Conservation (phyloP, 306 rosid species). For the Gynostemma pentaphyllum region DNA sequence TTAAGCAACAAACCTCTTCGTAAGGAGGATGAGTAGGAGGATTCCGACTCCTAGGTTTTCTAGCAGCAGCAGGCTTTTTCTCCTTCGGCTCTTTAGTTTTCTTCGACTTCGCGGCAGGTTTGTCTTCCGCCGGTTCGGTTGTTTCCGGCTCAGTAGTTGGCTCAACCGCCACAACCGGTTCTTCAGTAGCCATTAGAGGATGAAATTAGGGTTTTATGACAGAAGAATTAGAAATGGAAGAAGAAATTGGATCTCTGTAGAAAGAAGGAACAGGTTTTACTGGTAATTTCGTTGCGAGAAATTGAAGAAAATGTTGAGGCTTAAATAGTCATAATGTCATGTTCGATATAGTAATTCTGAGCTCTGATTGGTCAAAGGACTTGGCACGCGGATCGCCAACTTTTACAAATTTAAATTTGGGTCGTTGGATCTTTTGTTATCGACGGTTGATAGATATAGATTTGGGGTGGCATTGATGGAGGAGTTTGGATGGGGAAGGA, state of each 20-base stretch:
- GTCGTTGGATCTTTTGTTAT: conserved; percentile 37
- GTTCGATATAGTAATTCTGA: conserved; percentile 23
- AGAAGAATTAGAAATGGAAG: background rate
- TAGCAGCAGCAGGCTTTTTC: conserved; percentile 32
- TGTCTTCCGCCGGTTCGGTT: conserved; percentile 28
- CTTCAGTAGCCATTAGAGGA: conserved; percentile 53
- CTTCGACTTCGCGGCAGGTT: conserved; percentile 25
- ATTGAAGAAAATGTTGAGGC: conserved; percentile 23
- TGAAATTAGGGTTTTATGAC: background rate
- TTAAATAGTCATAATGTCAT: conserved; percentile 52
- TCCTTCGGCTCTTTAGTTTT: conserved; percentile 43
- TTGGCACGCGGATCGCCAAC: conserved; percentile 44
- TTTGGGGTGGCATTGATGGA: conserved; percentile 11
- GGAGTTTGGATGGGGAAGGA: conserved; percentile 4
- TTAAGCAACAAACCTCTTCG: conserved; percentile 40
- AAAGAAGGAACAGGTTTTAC: conserved; percentile 1
- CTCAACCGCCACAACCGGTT: conserved; percentile 26
- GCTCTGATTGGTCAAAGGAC: conserved; percentile 36
- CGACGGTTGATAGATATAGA: conserved; percentile 34
- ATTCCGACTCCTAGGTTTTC: conserved; percentile 29
- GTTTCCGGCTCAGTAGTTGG: conserved; percentile 13
- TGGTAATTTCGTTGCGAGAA: conserved; percentile 32
- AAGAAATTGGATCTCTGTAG: conserved; percentile 13
- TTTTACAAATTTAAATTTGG: conserved; percentile 34
- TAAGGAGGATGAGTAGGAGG: conserved; percentile 55